Evolutionary conservation across 2,329 filamentous ascomycete genomes (phyloP), one percentile per base, ranked within the genome.

Genomic region (Stagonosporopsis tanaceti): DNA sequence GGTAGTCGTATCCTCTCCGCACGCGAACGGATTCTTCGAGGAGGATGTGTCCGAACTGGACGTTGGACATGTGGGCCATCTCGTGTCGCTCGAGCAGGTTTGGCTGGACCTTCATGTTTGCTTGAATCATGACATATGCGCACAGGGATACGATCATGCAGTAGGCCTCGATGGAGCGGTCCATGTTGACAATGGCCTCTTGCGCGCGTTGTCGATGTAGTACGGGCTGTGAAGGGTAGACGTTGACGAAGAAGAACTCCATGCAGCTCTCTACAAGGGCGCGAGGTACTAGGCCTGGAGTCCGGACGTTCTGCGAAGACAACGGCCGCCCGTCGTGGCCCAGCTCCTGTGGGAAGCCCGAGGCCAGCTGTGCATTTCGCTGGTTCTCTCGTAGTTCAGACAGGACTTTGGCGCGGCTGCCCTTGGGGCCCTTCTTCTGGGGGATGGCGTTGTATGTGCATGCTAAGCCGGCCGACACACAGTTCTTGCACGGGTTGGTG

Each of bases 391-490:
- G 80, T 22, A 89, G 76, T 74, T 87, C 85, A 59, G 85, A 86
- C 56, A 89, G 85, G 38, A 89, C 85, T 63, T 86, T 84, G 32
- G 86, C 86, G 58, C 84, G 81, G 47, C 84, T 85, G 27, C 84
- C 83, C 67, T 88, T 89, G 12, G 86, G 86, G 2, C 86, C 86
- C 64, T 87, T 84, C 73, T 87, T 87, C 72, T 86, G 84, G 14
- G 86, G 86, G 40, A 88, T 82, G 66, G 87, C 85, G 66, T 88
- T 86, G 71, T 86, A 85, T 62, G 85, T 88, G 77, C 86, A 88
- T n/a, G 77, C 81, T 59, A 88, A 79, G 24, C 83, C 81, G 28
- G 85, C 84, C 55, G 82, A 82, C 50, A 80, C 74, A 71, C 86
- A 88, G 68, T 87, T 87, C 72, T 85, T 84, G 77, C 86, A 88